phyloP scores from a whole-genome alignment of 305 asterid genomes.

The Lippia alba region DNA sequence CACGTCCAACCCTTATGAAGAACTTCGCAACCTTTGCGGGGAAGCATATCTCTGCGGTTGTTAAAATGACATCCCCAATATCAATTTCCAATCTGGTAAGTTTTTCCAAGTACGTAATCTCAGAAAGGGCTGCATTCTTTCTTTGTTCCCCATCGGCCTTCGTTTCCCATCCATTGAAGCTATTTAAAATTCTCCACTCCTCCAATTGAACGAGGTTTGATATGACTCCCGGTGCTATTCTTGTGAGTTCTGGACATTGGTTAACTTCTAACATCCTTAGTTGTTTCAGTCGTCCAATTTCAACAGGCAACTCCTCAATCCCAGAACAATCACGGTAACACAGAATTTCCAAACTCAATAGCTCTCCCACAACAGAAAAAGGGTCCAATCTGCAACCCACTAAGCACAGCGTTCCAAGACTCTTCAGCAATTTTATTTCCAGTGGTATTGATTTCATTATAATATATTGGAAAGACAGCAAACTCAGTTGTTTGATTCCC shows the following conservation, averaged over 20 bases:
- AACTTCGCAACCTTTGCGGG: background rate
- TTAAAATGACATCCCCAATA: background rate
- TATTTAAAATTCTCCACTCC: background rate
- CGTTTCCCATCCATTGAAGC: background rate
- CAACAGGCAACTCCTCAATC: background rate
- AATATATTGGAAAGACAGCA: too few relatives aligned
- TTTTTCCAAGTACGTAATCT: background rate
- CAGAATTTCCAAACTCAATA: conserved; percentile 31
- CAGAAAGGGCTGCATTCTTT: background rate
- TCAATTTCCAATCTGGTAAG: background rate
- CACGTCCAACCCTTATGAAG: too few relatives aligned
- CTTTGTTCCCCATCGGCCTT: background rate
- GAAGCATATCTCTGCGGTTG: background rate
- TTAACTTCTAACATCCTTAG: conserved; percentile 21
- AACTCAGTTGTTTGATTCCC: too few relatives aligned
- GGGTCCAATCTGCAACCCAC: too few relatives aligned
- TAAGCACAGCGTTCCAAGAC: too few relatives aligned
- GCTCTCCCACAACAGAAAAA: conserved; percentile 28
- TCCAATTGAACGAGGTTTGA: conserved; percentile 20
- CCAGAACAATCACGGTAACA: background rate
- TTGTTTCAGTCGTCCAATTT: background rate
- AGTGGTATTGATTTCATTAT: too few relatives aligned
- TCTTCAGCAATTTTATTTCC: too few relatives aligned
- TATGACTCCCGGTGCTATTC: conserved; percentile 6
- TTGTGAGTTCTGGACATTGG: background rate